Conservation (phyloP, 768 basidiomycete species). For the Suillus discolor region DNA sequence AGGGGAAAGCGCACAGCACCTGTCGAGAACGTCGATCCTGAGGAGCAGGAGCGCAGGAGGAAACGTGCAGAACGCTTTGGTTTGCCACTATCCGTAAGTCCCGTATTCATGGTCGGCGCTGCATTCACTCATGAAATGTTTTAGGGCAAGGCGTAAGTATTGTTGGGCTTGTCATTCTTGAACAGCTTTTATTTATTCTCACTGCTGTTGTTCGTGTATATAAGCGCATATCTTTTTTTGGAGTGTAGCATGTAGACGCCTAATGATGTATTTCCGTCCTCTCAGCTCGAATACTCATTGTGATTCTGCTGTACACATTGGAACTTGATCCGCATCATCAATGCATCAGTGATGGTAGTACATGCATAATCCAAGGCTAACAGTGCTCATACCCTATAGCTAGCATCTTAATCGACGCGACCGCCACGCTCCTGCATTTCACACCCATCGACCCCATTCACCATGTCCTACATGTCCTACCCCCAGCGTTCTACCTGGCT, state of each 20-base stretch:
- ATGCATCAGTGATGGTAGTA: background rate
- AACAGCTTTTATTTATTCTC: background rate
- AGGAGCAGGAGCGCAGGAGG: slow-evolving; percentile 57
- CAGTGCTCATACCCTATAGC: background rate
- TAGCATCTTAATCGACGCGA: background rate
- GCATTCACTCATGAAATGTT: background rate
- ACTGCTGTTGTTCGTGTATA: background rate
- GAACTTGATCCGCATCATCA: background rate
- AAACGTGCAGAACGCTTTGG: slow-evolving; percentile 73
- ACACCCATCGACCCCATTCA: background rate
- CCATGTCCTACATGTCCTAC: slow-evolving; percentile 1
- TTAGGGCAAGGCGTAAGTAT: slow-evolving; percentile 2
- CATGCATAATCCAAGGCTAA: background rate
- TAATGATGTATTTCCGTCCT: background rate
- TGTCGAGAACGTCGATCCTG: slow-evolving; percentile 50
- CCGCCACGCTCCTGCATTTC: background rate
- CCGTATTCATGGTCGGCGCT: too few species aligned
- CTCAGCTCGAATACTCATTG: background rate
- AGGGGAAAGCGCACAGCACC: slow-evolving; percentile 37
- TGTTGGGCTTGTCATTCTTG: background rate
- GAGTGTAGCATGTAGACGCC: background rate
- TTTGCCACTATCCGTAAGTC: slow-evolving; percentile 12
- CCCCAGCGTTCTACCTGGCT: slow-evolving; percentile 3
- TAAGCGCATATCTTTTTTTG: background rate
- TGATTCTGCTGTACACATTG: background rate